phyloP scores from a whole-genome alignment of 108 stramenopile species.

The Nitzschia palea region DNA sequence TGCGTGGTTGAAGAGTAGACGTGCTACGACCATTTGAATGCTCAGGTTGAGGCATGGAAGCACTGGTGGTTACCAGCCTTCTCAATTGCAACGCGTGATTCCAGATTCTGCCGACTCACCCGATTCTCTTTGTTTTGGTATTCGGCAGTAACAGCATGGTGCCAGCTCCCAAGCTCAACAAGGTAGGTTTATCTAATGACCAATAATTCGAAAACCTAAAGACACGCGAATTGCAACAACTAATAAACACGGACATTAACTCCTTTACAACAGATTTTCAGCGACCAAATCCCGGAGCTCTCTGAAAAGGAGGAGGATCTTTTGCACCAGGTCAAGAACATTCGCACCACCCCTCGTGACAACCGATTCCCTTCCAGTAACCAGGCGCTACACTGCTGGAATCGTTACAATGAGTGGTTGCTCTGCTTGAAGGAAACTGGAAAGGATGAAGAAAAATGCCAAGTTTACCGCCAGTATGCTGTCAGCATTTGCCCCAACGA shows the following conservation, averaged over 20 bases:
- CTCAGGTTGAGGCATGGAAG: no score
- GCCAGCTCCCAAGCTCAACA: slow-evolving; percentile 26
- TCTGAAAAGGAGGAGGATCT: slow-evolving; percentile 74
- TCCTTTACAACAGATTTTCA: slow-evolving; percentile 41
- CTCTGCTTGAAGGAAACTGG: slow-evolving; percentile 86
- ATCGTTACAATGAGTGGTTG: slow-evolving; percentile 95
- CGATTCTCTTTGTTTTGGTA: background rate
- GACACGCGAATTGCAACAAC: no score
- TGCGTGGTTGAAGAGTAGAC: no score
- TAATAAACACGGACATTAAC: no score
- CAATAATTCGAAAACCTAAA: no score
- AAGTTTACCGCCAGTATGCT: slow-evolving; percentile 66
- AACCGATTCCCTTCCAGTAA: slow-evolving; percentile 84
- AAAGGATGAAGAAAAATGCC: slow-evolving; percentile 86
- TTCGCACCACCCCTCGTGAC: slow-evolving; percentile 90
- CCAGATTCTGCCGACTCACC: background rate
- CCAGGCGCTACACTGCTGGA: slow-evolving; percentile 95
- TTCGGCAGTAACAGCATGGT: slow-evolving; percentile 1
- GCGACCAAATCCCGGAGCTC: slow-evolving; percentile 63
- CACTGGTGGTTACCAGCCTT: no score
- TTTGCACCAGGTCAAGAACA: slow-evolving; percentile 74
- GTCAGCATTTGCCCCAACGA: slow-evolving; percentile 82
- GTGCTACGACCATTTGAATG: no score
- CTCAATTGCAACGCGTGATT: no score
- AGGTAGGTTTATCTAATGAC: slow-evolving; percentile 19